Evolutionary conservation across 2,329 filamentous ascomycete species (phyloP).

Genomic region (Botrytis fragariae): DNA sequence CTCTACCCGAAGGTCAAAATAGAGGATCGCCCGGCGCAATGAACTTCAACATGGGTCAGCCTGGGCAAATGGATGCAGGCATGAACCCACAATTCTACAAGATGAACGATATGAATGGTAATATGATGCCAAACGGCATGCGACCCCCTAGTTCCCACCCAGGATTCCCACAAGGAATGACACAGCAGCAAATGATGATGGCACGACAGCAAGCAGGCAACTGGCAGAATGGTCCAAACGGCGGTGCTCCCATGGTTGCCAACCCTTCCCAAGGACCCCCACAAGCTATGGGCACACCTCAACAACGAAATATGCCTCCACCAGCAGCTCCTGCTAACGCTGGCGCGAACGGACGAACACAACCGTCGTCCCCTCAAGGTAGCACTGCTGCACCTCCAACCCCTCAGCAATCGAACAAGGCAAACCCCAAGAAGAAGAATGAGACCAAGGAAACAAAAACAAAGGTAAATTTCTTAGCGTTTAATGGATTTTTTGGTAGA

Average conservation of each 20-base stretch:
- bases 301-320: slow-evolving; percentile 68
- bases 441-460: slow-evolving; percentile 73
- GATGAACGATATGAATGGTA: slow-evolving; percentile 49
- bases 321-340: slow-evolving; percentile 56
- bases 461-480: slow-evolving; percentile 57
- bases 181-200: slow-evolving; percentile 55
- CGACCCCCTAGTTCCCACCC: slow-evolving; percentile 69
- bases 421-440: slow-evolving; percentile 79
- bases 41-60: slow-evolving; percentile 54
- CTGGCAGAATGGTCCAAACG: slow-evolving; percentile 39
- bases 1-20: slow-evolving; percentile 68
- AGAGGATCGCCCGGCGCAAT: slow-evolving; percentile 63
- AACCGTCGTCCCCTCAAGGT: slow-evolving; percentile 61
- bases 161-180: slow-evolving; percentile 52
- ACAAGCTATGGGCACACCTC: slow-evolving; percentile 57
- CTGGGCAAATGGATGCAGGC: slow-evolving; percentile 58
- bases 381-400: slow-evolving; percentile 71
- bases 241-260: slow-evolving; percentile 46
- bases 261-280: slow-evolving; percentile 43
- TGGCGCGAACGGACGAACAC: slow-evolving; percentile 54
- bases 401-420: slow-evolving; percentile 69
- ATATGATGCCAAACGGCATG: slow-evolving; percentile 66
- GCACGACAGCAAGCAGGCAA: slow-evolving; percentile 44
- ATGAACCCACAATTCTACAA: slow-evolving; percentile 60
- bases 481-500: slow-evolving; percentile 38